Evolutionary conservation across 495 filamentous ascomycete species (phyloP).

Genomic region (Haplographium delicatum): DNA sequence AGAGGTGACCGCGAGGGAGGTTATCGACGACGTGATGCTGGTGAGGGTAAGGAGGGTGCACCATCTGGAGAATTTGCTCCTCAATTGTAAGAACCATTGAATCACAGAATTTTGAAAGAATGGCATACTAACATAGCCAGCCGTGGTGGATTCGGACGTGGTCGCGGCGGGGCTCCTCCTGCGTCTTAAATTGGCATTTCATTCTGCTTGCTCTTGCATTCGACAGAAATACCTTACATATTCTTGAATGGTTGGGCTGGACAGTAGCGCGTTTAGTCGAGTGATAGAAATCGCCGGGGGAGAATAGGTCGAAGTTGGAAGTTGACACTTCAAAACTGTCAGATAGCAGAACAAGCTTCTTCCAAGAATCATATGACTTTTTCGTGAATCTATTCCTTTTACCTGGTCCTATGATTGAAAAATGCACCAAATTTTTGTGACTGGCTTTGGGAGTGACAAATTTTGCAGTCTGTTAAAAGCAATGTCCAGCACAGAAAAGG

Average conservation of each 20-base stretch:
- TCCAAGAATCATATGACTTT: conserved; percentile 25
- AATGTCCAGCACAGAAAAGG: too few relatives aligned
- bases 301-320: conserved; percentile 36
- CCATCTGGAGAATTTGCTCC: conserved; percentile 93
- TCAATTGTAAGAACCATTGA: conserved; percentile 59
- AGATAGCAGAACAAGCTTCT: conserved; percentile 29
- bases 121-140: conserved; percentile 37
- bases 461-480: too few relatives aligned
- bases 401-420: too few relatives aligned
- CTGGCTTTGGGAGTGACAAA: not conserved
- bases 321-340: conserved; percentile 38
- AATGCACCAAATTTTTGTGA: too few relatives aligned
- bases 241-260: conserved; percentile 40
- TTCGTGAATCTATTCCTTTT: too few relatives aligned
- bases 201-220: conserved; percentile 30
- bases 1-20: conserved; percentile 82
- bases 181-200: conserved; percentile 49
- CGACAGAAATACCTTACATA: conserved; percentile 42
- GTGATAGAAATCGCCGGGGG: conserved; percentile 46
- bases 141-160: conserved; percentile 92
- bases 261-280: conserved; percentile 42
- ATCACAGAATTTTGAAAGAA: not conserved
- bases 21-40: conserved; percentile 76
- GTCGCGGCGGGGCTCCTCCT: conserved; percentile 79
- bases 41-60: conserved; percentile 91